Conservation (phyloP, 805 yeast species). For the Cyberlindnera euphorbiiphila region DNA sequence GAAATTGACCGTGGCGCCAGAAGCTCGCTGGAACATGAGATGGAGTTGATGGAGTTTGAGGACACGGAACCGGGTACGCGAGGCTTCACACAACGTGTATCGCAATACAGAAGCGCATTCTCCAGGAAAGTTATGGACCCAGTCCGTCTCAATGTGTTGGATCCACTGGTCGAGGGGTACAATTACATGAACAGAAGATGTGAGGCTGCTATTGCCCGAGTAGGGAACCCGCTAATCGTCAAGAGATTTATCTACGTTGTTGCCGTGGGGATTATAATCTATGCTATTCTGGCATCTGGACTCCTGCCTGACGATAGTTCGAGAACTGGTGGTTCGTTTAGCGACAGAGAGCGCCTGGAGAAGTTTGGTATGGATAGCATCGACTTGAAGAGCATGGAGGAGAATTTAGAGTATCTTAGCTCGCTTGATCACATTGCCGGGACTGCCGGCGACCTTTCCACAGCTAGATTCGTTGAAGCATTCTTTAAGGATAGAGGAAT, state of each 20-base stretch:
- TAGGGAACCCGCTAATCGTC: slow-evolving; percentile 86
- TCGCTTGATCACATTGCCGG: slow-evolving; percentile 79
- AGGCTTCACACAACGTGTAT: slow-evolving; percentile 19
- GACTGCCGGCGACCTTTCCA: slow-evolving; percentile 74
- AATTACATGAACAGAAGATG: slow-evolving; percentile 35
- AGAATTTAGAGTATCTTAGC: slow-evolving; percentile 24
- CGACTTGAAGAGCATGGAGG: slow-evolving; percentile 38
- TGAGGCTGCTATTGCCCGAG: slow-evolving; percentile 54
- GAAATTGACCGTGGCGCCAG: slow-evolving; percentile 4
- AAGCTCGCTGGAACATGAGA: slow-evolving; percentile 25
- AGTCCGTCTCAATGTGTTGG: slow-evolving; percentile 33
- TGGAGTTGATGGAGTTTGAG: slow-evolving; percentile 38
- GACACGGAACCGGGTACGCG: background rate
- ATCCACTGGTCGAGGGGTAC: slow-evolving; percentile 43
- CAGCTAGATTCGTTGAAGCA: slow-evolving; percentile 61
- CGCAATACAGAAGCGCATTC: slow-evolving; percentile 12
- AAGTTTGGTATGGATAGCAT: slow-evolving; percentile 47
- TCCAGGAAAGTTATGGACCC: slow-evolving; percentile 9
- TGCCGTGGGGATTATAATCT: slow-evolving; percentile 55
- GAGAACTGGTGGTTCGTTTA: slow-evolving; percentile 52
- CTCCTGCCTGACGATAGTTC: slow-evolving; percentile 41
- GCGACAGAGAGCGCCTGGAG: slow-evolving; percentile 51
- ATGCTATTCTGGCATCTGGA: slow-evolving; percentile 56
- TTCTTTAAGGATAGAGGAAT: slow-evolving; percentile 58
- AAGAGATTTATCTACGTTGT: slow-evolving; percentile 72